Evolutionary conservation across 1,139 yeast species (phyloP).

Genomic region (Candida sanyaensis): DNA sequence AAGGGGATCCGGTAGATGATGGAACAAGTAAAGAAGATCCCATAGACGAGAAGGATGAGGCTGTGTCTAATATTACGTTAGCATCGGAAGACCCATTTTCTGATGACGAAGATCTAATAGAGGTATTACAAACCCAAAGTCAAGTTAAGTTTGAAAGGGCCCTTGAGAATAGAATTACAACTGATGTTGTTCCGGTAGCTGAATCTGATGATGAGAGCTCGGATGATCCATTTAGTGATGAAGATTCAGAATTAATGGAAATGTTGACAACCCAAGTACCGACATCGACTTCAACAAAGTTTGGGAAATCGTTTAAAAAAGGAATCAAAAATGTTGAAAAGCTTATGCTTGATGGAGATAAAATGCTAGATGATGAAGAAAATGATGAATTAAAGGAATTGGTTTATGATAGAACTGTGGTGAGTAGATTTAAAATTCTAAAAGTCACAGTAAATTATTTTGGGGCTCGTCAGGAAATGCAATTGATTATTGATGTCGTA

Average conservation of each 20-base stretch:
- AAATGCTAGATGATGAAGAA: constrained; percentile 23
- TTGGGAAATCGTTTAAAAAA: constrained; percentile 23
- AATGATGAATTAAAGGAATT: constrained; percentile 26
- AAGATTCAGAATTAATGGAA: constrained; percentile 19
- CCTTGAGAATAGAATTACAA: neutral
- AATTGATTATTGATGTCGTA: constrained; percentile 51
- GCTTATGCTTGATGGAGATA: constrained; percentile 12
- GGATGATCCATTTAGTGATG: constrained; percentile 35
- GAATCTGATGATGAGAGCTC: constrained; percentile 5
- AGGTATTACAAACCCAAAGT: constrained; percentile 14
- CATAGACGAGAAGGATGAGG: constrained; percentile 1
- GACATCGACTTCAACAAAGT: constrained; percentile 1
- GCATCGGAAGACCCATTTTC: constrained; percentile 33
- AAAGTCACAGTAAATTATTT: constrained; percentile 34
- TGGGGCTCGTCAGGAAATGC: constrained; percentile 25
- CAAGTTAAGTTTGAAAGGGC: constrained; percentile 2
- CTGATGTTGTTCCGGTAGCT: too few species aligned
- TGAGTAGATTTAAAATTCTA: constrained; percentile 53
- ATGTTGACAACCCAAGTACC: neutral
- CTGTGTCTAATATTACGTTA: neutral
- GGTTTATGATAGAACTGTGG: constrained; percentile 46
- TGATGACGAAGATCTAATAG: constrained; percentile 34
- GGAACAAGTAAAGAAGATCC: constrained; percentile 8
- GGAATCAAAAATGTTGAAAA: constrained; percentile 28
- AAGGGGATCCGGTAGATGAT: constrained; percentile 12